Evolutionary conservation across 2,329 filamentous ascomycete genomes (phyloP).

Genomic region (Microcyclosporella mali): DNA sequence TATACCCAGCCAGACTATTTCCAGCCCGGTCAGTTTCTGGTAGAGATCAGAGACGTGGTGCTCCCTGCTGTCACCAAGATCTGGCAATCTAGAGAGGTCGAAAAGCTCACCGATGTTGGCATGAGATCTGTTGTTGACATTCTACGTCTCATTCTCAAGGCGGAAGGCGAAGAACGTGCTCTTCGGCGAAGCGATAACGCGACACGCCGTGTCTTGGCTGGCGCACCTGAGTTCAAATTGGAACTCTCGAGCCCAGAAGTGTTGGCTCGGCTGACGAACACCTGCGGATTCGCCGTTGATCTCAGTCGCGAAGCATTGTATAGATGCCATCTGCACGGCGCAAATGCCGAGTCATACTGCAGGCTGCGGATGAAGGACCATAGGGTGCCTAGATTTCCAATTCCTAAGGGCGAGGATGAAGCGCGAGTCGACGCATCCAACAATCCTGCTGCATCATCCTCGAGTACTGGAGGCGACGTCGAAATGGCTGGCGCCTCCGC

Average conservation of each 20-base stretch:
- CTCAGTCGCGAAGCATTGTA: slow-evolving; percentile 75
- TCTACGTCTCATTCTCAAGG: slow-evolving; percentile 67
- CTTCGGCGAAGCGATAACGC: slow-evolving; percentile 57
- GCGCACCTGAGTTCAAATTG: slow-evolving; percentile 49
- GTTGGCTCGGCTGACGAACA: slow-evolving; percentile 40
- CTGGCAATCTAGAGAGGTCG: slow-evolving; percentile 79
- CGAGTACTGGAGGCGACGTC: slow-evolving; percentile 16
- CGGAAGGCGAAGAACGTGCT: slow-evolving; percentile 66
- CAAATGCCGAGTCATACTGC: slow-evolving; percentile 68
- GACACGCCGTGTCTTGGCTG: slow-evolving; percentile 40
- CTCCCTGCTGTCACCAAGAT: slow-evolving; percentile 69
- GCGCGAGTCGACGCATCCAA: not conserved
- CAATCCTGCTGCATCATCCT: not conserved
- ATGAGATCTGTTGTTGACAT: slow-evolving; percentile 78
- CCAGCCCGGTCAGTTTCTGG: slow-evolving; percentile 66
- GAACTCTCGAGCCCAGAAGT: slow-evolving; percentile 38
- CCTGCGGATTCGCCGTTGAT: slow-evolving; percentile 49
- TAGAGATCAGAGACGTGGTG: slow-evolving; percentile 76
- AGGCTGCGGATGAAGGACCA: slow-evolving; percentile 35
- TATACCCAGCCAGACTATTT: slow-evolving; percentile 52
- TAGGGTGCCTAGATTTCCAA: slow-evolving; percentile 25
- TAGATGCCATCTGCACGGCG: slow-evolving; percentile 63
- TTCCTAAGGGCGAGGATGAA: slow-evolving; percentile 20
- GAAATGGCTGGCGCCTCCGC: slow-evolving; percentile 34
- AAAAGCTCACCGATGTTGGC: slow-evolving; percentile 70